Evolutionary conservation across 106 monocot genomes (phyloP), one percentile per base, ranked within the genome.

Genomic region (Iris macrosiphon): DNA sequence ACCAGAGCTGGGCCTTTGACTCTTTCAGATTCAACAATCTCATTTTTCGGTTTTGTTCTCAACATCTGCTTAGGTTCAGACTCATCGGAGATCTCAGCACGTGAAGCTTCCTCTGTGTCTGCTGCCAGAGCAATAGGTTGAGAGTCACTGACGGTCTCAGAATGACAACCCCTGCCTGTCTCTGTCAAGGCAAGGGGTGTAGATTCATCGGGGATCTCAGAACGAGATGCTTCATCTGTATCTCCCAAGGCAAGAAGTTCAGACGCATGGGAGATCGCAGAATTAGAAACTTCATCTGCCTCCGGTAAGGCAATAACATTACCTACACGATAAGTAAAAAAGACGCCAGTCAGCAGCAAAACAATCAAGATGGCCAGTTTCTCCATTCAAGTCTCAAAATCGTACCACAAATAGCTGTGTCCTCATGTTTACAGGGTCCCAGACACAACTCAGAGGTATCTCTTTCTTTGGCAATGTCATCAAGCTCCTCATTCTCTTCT

Each of bases 381-480:
- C 7, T 11, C n/a, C n/a, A n/a, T n/a, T n/a, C n/a, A n/a, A n/a
- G 20, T 16, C 4, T 0, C 0, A 2, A 35, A 19, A 17, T 40
- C 4, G 60, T 61, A 69, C 69, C 69, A 33, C 43, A 50, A 32
- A 48, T 12, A 17, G 52, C 31, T 10, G 32, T 42, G 10, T 30
- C 21, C 14, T 51, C 22, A 18, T 32, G 52, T 33, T 60, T 60
- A 17, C 42, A 20, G 1, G 13, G 31, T n/a, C n/a, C n/a, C n/a
- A n/a, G n/a, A n/a, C n/a, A n/a, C n/a, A n/a, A n/a, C n/a, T n/a
- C n/a, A 29, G 28, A 14, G 25, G 30, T 4, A 15, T 66, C 25
- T 7, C 27, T 10, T 26, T 21, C 38, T 7, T 59, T 49, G 1
- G 25, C 3, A 31, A 31, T 42, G 29, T 30, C 20, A 5, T 14